Percentiles rank a stretch among this genome's conserved stretches.
Conservation (phyloP, 352 stramenopile species). For the Pilasporangium apinafurcum region DNA sequence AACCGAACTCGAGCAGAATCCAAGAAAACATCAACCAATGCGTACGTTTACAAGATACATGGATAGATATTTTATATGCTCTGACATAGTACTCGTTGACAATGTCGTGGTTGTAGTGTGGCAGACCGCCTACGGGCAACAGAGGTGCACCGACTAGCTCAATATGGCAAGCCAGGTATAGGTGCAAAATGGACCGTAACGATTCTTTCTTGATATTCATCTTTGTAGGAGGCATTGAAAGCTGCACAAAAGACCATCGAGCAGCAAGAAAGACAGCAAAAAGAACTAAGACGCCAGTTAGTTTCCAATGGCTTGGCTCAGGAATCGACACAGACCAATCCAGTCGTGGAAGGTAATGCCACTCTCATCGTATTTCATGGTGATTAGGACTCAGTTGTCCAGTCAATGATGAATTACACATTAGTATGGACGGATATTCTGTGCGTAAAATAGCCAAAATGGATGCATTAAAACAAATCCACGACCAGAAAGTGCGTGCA, state of each 20-base stretch:
- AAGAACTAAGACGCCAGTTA: constrained; percentile 46
- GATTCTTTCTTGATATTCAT: too few relatives aligned
- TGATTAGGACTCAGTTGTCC: too few relatives aligned
- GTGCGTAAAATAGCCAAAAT: constrained; percentile 58
- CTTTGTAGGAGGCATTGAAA: constrained; percentile 34
- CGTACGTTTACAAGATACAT: constrained; percentile 9
- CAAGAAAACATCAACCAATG: constrained; percentile 24
- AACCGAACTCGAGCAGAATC: constrained; percentile 14
- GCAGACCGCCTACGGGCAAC: constrained; percentile 41
- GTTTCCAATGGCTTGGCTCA: constrained; percentile 28
- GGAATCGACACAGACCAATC: constrained; percentile 21
- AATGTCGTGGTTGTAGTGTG: constrained; percentile 15
- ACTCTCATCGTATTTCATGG: background rate
- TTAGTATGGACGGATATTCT: too few relatives aligned
- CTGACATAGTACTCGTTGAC: background rate
- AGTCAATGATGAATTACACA: too few relatives aligned
- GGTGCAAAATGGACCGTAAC: too few relatives aligned
- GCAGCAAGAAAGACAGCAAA: constrained; percentile 52
- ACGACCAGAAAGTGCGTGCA: constrained; percentile 72
- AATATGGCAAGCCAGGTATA: too few relatives aligned
- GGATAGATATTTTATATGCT: background rate
- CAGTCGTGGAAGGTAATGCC: constrained; percentile 29
- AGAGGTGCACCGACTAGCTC: constrained; percentile 19
- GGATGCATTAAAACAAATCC: constrained; percentile 55
- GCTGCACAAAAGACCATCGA: constrained; percentile 51